phyloP scores from a whole-genome alignment of 257 asterid genomes.

The Ophiorrhiza pumila region DNA sequence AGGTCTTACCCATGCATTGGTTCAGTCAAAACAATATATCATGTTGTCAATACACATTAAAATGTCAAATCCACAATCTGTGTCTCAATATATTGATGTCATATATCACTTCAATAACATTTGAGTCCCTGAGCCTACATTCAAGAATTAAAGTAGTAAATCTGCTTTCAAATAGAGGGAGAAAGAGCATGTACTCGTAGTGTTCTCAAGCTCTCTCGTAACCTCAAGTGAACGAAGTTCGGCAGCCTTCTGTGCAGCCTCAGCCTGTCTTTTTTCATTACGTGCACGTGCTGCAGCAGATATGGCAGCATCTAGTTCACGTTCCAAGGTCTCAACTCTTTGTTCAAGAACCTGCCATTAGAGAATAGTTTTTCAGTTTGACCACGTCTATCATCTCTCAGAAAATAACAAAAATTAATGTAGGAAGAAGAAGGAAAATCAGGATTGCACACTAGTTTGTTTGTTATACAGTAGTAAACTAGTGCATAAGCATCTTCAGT shows the following conservation, averaged over 20 bases:
- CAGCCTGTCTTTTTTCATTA: slow-evolving; percentile 86
- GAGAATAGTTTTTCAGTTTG: neutral
- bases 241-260: slow-evolving; percentile 87
- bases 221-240: slow-evolving; percentile 74
- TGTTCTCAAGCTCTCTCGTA: slow-evolving; percentile 86
- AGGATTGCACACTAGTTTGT: neutral
- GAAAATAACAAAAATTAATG: neutral
- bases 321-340: slow-evolving; percentile 83
- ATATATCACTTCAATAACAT: neutral
- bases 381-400: neutral
- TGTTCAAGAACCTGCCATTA: slow-evolving; percentile 84
- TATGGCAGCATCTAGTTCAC: slow-evolving; percentile 90
- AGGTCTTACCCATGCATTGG: neutral
- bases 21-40: neutral
- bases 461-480: neutral
- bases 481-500: neutral
- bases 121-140: neutral
- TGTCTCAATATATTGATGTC: neutral
- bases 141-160: neutral
- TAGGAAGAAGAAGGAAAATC: neutral
- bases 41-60: neutral
- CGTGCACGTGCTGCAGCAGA: slow-evolving; percentile 98
- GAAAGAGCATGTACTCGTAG: slow-evolving; percentile 58
- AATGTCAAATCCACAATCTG: neutral
- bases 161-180: neutral